Percentiles rank a stretch among this genome's conserved stretches.
These are phyloP conservation scores for Camellia lanceoleosa DNA, from an alignment of 148 eudicot genomes.

Conservation along the genomic window DNA sequence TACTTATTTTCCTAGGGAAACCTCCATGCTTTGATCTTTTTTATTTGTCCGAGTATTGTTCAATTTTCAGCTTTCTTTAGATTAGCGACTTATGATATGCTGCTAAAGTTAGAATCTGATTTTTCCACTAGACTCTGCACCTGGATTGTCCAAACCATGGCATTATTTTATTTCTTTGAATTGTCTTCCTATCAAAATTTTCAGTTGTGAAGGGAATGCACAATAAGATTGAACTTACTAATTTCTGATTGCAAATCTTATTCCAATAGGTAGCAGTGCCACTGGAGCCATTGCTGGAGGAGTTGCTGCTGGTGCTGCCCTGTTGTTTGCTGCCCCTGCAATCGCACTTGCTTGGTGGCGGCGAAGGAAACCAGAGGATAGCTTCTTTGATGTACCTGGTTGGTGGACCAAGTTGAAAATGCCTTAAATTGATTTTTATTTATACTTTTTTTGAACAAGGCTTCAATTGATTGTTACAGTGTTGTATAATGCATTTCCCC, in stretches of 20 bases:
- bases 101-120: neutral
- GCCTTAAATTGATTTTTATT: neutral
- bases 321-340: too few relatives aligned
- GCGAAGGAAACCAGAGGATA: slow-evolving; percentile 64
- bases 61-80: neutral
- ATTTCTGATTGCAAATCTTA: slow-evolving; percentile 7
- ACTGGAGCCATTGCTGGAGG: slow-evolving; percentile 85
- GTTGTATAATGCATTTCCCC: neutral
- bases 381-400: slow-evolving; percentile 88
- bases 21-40: too few relatives aligned
- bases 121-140: neutral
- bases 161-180: neutral
- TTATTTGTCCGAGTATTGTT: neutral
- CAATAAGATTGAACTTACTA: neutral
- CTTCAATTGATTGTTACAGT: neutral
- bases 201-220: neutral
- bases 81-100: neutral
- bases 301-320: slow-evolving; percentile 77
- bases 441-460: too few relatives aligned
- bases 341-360: slow-evolving; percentile 69
- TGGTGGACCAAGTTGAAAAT: slow-evolving; percentile 24
- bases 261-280: slow-evolving; percentile 52
- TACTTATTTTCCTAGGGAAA: too few relatives aligned
- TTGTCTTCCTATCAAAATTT: neutral
- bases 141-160: neutral